Evolutionary conservation across 768 basidiomycete species (phyloP), one percentile per base, ranked within the genome.

Genomic region (Coprinopsis cinerea): DNA sequence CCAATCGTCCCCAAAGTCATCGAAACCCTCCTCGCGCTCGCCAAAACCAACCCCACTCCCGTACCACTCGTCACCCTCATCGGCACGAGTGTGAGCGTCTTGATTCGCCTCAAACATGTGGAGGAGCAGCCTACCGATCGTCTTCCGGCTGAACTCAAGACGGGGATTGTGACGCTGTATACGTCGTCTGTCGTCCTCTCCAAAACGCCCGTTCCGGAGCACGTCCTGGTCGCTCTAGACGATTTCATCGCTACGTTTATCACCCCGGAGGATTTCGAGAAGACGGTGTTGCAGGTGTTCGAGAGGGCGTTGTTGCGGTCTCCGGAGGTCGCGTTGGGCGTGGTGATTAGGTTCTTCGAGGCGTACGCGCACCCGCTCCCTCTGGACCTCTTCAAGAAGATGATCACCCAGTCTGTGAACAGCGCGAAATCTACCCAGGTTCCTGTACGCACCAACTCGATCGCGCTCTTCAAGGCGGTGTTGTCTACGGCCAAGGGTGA

Each of bases 231-330:
- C n/a, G 72, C 79, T 35, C 69, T 85, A 17, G 61, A 74, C 52
- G 84, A 82, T 53, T 86, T 91, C 62, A 75, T 90, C 51, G 59
- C 65, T 2, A 72, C 66, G 0, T 78, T 73, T 44, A 61, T 89
- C 3, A 67, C 68, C 1, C 60, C 70, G 0, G 71, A 76, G 0
- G 81, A 85, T 30, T 66, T 92, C 24, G 62, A 64, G 1, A 63
- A 68, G 3, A 64, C 67, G 0, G 68, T 94, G 37, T 65, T 93
- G 0, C 89, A 91, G 0, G 73, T 74, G 0, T 78, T 89, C 30
- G 92, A 94, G 60, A 92, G 91, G 56, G 79, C 88, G 1, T 61
- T 95, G 6, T 66, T 91, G 9, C 81, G 90, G 23, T 86, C 88
- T 1, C 92, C 94, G 0, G 93, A 95, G 63, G 71, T 78, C 35